Evolutionary conservation across 805 yeast genomes (phyloP), one percentile per base, ranked within the genome.

Genomic region (Candida maltosa): DNA sequence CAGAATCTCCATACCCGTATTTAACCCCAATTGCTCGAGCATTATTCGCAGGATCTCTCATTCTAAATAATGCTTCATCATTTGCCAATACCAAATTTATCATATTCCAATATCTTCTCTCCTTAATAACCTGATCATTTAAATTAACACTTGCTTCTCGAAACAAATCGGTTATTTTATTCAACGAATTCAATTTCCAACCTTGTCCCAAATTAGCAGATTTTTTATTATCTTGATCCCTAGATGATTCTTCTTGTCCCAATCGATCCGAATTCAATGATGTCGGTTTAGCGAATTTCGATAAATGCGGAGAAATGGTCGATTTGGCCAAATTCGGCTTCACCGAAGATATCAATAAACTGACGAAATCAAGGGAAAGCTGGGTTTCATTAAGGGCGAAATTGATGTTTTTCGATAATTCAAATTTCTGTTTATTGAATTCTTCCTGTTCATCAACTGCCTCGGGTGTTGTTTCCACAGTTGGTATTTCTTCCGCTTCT

Each of bases 1-100:
- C 98, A 0, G 95, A 79, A 56, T 89, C 97, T 12, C 83, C 89
- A 61, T 76, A 91, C 0, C 97, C 97, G 52, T 84, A 93, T 48
- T 85, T 87, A 24, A 91, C 83, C 4, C 91, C 94, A 28, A 89
- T 70, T 7, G 77, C 74, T 14, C 77, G 68, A 0, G 70, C 56
- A 22, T 70, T 68, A 15, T 48, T 54, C 15, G 15, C 23, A 6
- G 78, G 79, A 37, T 76, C 80, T 35, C 79, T 70, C 17, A 81
- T 69, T 46, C 83, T 85, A 49, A 82, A 80, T 9, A 89, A 56
- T 1, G 80, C 78, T 51, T 86, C 95, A 32, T 59, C 56, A 38
- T 72, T 65, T 4, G 62, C 56, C 32, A 65, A 51, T 11, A 73
- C 73, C 32, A 73, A 54, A 37, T 71, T 73, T n/a, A 67, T 55